Base-by-base conservation (phyloP, 345 rosid species). In the Salix koriyanagi region DNA sequence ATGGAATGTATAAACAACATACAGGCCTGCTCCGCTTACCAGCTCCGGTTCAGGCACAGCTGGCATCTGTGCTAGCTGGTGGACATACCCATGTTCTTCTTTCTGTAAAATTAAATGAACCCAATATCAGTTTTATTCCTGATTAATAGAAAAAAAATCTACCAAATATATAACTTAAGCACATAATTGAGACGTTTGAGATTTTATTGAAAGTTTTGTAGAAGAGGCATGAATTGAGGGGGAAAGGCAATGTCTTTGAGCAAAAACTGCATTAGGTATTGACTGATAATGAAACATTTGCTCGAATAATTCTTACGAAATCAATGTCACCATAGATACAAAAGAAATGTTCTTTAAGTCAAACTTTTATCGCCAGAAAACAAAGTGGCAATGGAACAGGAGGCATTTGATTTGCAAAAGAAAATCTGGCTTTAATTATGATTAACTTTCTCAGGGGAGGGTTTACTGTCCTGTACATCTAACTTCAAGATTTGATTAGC, bases 81-180 rank as follows among this genome's bases (percentile, higher is more conserved):
- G 99, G 13, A 89, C 90, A 86, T 87, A 94, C 64, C 97, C 95
- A 68, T 71, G 76, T 79, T 86, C 89, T 85, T 83, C 92, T 85
- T 91, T 88, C 99, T 94, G 79, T 11, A 76, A 72, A 83, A 81
- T 62, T 68, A 73, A 74, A 37, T 12, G 39, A 65, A 50, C 70
- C 44, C 42, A 26, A 32, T 19, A 52, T 7, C 58, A 18, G 58
- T 52, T 52, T 18, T 19, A 18, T 52, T 52, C n/a, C 19, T 52
- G 58, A 52, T 16, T 52, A 6, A 52, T 32, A 44, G 26, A 30
- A 30, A 28, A 65, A 46, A 19, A 74, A 74, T 64, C 39, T 74
- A 46, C 8, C 23, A 42, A 21, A 44, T 13, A 23, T 39, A 39
- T 25, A 12, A 18, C 26, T 74, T 65, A 9, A 18, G 32, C 15